Percentiles rank a stretch among this genome's conserved stretches.
Conservation (phyloP, 2,329 filamentous ascomycete species). For the Chaetomium sp. region DNA sequence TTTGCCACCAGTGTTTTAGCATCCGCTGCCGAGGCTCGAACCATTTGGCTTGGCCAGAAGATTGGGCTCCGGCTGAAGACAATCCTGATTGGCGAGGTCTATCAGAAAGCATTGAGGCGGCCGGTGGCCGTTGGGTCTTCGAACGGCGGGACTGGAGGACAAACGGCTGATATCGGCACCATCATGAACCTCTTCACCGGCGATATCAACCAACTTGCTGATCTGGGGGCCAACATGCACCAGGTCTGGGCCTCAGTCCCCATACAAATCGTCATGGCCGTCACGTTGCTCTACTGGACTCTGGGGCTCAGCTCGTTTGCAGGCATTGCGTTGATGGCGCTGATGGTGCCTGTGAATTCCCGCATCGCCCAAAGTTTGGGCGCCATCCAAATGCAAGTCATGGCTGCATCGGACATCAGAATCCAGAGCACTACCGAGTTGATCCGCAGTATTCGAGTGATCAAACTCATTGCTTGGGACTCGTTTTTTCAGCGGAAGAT, state of each 20-base stretch:
- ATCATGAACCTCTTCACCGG: conserved; percentile 99
- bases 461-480: conserved; percentile 98
- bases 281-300: conserved; percentile 76
- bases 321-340: conserved; percentile 78
- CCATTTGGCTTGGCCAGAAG: conserved; percentile 85
- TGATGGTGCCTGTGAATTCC: conserved; percentile 84
- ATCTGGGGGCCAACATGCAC: conserved; percentile 88
- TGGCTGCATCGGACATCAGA: conserved; percentile 84
- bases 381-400: conserved; percentile 77
- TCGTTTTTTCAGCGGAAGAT: conserved; percentile 78
- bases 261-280: conserved; percentile 73
- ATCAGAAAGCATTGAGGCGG: conserved; percentile 84
- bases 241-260: conserved; percentile 86
- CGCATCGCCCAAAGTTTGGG: conserved; percentile 78
- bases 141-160: conserved; percentile 41
- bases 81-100: conserved; percentile 93
- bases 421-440: conserved; percentile 95
- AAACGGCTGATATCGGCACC: conserved; percentile 82
- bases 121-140: conserved; percentile 64
- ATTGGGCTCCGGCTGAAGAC: conserved; percentile 86
- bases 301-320: conserved; percentile 88
- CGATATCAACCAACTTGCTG: conserved; percentile 94
- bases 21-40: conserved; percentile 74
- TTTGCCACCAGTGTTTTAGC: conserved; percentile 74
- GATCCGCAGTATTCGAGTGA: conserved; percentile 91